Evolutionary conservation across 352 stramenopile species (phyloP).

Genomic region (Phytophthora cryptogea): DNA sequence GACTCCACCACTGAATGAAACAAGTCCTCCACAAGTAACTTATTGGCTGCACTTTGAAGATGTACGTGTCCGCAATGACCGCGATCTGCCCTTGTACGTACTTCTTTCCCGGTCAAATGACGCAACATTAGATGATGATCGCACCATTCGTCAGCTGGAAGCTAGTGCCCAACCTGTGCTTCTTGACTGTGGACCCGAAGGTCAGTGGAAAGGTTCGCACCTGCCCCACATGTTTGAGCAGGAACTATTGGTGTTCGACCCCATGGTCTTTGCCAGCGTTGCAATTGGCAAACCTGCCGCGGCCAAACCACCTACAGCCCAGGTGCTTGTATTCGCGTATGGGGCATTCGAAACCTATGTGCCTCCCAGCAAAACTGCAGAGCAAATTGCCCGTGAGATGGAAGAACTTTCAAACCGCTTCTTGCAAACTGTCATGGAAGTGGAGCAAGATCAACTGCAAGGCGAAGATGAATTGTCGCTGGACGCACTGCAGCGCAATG

Average conservation of each 20-base stretch:
- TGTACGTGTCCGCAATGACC: conserved; percentile 61
- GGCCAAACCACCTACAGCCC: conserved; percentile 52
- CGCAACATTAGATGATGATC: conserved; percentile 32
- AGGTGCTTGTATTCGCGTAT: conserved; percentile 55
- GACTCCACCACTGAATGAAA: conserved; percentile 1
- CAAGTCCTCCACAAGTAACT: conserved; percentile 6
- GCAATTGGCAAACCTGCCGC: conserved; percentile 64
- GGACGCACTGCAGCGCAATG: conserved; percentile 55
- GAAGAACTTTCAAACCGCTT: conserved; percentile 50
- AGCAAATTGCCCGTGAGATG: conserved; percentile 50
- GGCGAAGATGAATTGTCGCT: conserved; percentile 40
- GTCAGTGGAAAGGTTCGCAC: conserved; percentile 63
- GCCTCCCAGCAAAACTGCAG: conserved; percentile 50
- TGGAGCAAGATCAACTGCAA: conserved; percentile 43
- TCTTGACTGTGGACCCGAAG: conserved; percentile 62
- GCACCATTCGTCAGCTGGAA: conserved; percentile 43
- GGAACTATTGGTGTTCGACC: conserved; percentile 58
- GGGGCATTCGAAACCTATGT: conserved; percentile 63
- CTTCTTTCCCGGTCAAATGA: conserved; percentile 47
- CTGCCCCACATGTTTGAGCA: conserved; percentile 58
- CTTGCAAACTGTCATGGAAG: conserved; percentile 57
- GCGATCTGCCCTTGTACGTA: conserved; percentile 59
- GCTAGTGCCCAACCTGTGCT: conserved; percentile 47
- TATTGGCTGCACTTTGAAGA: conserved; percentile 65
- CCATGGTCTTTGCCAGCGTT: conserved; percentile 52